phyloP scores from a whole-genome alignment of 2,329 filamentous ascomycete species.

The Talaromyces sp. region DNA sequence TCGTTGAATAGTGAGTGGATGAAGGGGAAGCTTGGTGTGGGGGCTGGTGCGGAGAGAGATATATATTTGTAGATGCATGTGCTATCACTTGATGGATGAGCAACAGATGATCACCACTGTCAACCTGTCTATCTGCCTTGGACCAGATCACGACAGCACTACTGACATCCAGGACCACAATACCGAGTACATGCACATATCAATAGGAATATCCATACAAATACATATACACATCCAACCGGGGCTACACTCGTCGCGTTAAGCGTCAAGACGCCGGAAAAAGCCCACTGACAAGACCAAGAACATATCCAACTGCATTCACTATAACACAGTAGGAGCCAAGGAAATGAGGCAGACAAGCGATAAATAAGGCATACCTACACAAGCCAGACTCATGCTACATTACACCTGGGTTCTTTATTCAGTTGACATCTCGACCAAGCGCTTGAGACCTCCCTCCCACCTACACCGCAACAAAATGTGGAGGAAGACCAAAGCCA shows the following conservation, averaged over 20 bases:
- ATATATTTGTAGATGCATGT: conserved; percentile 6
- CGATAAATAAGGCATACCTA: not conserved
- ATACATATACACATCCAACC: not conserved
- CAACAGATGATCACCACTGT: conserved; percentile 1
- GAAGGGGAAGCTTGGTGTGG: conserved; percentile 4
- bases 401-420: not conserved
- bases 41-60: conserved; percentile 16
- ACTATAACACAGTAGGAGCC: not conserved
- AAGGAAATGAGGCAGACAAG: not conserved
- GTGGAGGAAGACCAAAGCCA: not conserved
- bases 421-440: too few species aligned
- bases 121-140: not conserved
- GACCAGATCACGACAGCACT: not conserved
- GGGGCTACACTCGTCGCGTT: not conserved
- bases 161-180: too few species aligned
- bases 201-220: too few species aligned
- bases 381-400: not conserved
- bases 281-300: not conserved
- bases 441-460: too few species aligned
- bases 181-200: too few species aligned
- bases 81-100: conserved; percentile 9
- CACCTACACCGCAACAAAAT: too few species aligned
- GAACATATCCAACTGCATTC: too few species aligned
- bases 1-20: not conserved
- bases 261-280: not conserved